Percentiles rank a stretch among this genome's conserved stretches.
These are phyloP conservation scores for Calonectria pteridis DNA, from an alignment of 2,329 filamentous ascomycete genomes.

Conservation along the genomic window DNA sequence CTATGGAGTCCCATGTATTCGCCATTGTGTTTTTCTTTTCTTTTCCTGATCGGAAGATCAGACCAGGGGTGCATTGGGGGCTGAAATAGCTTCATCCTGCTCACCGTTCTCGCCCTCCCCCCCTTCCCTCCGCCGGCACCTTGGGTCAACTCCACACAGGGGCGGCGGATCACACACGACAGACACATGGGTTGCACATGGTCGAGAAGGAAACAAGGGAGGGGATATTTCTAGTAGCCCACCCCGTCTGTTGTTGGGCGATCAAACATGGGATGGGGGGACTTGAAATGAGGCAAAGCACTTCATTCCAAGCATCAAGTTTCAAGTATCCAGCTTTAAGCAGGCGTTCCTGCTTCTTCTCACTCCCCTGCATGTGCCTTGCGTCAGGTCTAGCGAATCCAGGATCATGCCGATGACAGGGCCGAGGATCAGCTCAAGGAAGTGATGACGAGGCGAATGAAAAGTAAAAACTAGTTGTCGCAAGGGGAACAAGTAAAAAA, in stretches of 20 bases:
- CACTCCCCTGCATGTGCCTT: conserved; percentile 36
- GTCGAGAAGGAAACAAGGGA: conserved; percentile 5
- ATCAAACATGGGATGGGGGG: conserved; percentile 7
- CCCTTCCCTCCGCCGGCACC: not conserved
- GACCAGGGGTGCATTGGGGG: conserved; percentile 23
- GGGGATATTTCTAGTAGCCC: conserved; percentile 25
- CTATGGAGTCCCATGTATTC: conserved; percentile 1
- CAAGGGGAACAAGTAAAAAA: not conserved
- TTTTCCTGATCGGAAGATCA: conserved; percentile 18
- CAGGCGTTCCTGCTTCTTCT: conserved; percentile 33
- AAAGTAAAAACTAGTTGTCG: not conserved
- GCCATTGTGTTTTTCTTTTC: not conserved
- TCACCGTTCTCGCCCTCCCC: not conserved
- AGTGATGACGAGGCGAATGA: conserved; percentile 22
- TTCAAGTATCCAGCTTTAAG: conserved; percentile 3
- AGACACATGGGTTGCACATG: conserved; percentile 19
- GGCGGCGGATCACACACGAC: not conserved
- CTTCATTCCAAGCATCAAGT: not conserved
- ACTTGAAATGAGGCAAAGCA: conserved; percentile 9
- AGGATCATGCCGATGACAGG: conserved; percentile 26
- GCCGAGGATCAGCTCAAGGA: conserved; percentile 28
- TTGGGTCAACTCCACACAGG: not conserved
- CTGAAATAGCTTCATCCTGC: conserved; percentile 16
- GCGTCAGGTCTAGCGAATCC: conserved; percentile 31
- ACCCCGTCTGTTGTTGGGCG: not conserved